Evolutionary conservation across 23 red algal genomes (phyloP), one percentile per base, ranked within the genome.

Genomic region (Gracilaria vermiculophylla): DNA sequence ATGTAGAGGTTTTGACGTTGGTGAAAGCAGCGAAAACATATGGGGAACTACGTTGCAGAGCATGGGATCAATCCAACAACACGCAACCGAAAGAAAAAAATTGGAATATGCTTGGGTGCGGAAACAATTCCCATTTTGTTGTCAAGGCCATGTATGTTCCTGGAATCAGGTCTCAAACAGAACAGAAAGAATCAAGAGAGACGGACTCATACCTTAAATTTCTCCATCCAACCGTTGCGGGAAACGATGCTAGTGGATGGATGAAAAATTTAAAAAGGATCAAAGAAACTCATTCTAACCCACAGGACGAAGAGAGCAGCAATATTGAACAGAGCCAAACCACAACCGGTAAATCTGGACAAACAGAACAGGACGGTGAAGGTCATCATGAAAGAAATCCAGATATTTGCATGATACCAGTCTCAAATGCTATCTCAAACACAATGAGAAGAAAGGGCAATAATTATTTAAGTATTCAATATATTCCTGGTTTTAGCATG

Each of bases 21-120:
- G 20, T 72, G 0, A 48, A 89, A 19, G 35, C 39, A 12, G 48
- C 60, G 8, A 83, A 31, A 56, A 21, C 5, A 2, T 27, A 60
- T 32, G 83, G 83, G 8, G 86, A 93, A 72, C 23, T 98, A 51
- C 57, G 51, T 0, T 78, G 82, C 39, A 66, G 96, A 31, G 96
- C 96, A 20, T 93, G 92, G 89, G 96, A 98, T 53, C 54, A 61
- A 34, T 62, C 79, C 17, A 93, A 84, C 80, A 98, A 98, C 71
- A 90, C 82, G 17, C 96, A 98, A 74, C 96, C 96, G 31, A 50
- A 47, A 57, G 53, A 77, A 27, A 71, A 65, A 28, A 95, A 83
- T 31, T 98, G 96, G 96, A 98, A 98, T 69, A 25, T 98, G 32
- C 31, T 94, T n/a, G 96, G 96, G 12, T 87, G 88, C 42, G 93